Evolutionary conservation across 2,329 filamentous ascomycete genomes (phyloP), one percentile per base, ranked within the genome.

Genomic region (Fusarium incarnatum): DNA sequence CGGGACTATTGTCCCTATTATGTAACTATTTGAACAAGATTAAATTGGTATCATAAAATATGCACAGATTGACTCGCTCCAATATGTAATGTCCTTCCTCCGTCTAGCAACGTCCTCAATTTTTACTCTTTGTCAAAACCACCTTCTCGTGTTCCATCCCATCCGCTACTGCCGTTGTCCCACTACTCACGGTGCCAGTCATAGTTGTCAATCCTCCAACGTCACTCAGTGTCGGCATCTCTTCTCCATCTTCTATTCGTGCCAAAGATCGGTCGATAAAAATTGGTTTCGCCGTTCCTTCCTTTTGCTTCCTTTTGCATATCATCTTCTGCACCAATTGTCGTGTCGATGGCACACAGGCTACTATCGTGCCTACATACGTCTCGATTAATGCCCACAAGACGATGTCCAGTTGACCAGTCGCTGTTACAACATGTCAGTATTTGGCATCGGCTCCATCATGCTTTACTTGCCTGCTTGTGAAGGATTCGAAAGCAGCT

Each of bases 381-480:
- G 42, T 23, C 23, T 67, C 62, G 5, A 67, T 27, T 20, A 3
- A 27, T 2, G 28, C 32, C 57, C 54, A 60, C 7, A 13, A 22
- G 5, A 30, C 8, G 6, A 37, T 10, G 3, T 6, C 10, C 6
- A 37, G 34, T n/a, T 37, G 34, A 37, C 34, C 34, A 0, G 34
- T n/a, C 4, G 18, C 27, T 22, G 10, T 32, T 2, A 12, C 6
- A 8, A 4, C 4, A 22, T 30, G 13, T 22, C 2, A 37, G 18
- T n/a, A 37, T 12, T 7, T n/a, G 3, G 7, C 12, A 12, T 2
- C 6, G 3, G 4, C 7, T 2, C 6, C 34, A 37, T n/a, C 18
- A n/a, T n/a, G 3, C 10, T 37, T 37, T 12, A 37, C 34, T 37
- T 37, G 34, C 34, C 34, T 37, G 34, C 34, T 37, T 37, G 10